These are phyloP conservation scores for Xylariaceae sp. DNA, from an alignment of 2,329 filamentous ascomycete genomes.

Conservation along the genomic window DNA sequence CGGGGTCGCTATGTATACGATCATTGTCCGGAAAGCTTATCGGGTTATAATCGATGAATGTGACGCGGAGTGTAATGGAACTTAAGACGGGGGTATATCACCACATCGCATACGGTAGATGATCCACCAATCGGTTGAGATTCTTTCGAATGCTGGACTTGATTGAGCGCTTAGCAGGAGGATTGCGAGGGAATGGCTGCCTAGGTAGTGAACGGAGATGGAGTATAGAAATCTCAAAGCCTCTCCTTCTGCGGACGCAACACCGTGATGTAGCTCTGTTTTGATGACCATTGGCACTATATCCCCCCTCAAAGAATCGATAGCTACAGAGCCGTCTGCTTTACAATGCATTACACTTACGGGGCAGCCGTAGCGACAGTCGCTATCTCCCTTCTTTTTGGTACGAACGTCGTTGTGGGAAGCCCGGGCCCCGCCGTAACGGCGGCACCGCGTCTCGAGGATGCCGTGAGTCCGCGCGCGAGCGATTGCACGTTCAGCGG, in stretches of 20 bases:
- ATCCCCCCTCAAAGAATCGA: neutral
- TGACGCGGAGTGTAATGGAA: neutral
- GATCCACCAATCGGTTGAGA: conserved; percentile 14
- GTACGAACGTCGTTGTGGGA: neutral
- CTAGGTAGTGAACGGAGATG: neutral
- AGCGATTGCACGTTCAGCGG: conserved; percentile 50
- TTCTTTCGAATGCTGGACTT: neutral
- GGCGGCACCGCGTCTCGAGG: conserved; percentile 9
- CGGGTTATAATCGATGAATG: neutral
- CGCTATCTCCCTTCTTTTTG: neutral
- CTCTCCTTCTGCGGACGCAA: neutral
- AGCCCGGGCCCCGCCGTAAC: conserved; percentile 8
- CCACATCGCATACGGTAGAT: neutral
- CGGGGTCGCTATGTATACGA: neutral
- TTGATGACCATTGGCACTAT: neutral
- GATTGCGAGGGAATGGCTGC: neutral
- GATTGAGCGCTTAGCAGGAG: neutral
- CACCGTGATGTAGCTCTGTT: neutral
- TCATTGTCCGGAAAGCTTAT: neutral
- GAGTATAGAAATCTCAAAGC: neutral
- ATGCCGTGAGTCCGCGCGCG: conserved; percentile 10
- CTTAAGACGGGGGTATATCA: neutral
- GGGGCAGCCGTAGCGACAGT: neutral
- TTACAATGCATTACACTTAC: conserved; percentile 3
- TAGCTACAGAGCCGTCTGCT: neutral